Percentiles rank a stretch among this genome's conserved stretches.
Evolutionary conservation across 2,329 filamentous ascomycete genomes (phyloP).

Genomic region (Nothophaeocryptopus gaeumannii): DNA sequence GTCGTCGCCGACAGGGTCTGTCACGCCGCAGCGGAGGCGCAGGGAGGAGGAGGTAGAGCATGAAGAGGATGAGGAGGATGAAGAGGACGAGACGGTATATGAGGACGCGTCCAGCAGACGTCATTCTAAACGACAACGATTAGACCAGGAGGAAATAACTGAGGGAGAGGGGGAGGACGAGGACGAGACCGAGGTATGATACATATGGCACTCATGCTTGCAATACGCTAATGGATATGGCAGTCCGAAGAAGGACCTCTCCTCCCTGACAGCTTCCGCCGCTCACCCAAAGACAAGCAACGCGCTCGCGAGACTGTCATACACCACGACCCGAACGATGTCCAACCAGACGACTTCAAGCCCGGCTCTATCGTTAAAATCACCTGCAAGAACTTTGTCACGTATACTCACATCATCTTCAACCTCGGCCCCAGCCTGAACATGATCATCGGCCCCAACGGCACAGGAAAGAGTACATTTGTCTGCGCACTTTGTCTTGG

Average conservation of each 20-base stretch:
- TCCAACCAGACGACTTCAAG: conserved; percentile 42
- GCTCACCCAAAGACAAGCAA: conserved; percentile 28
- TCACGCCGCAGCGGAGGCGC: conserved; percentile 19
- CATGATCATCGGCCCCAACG: conserved; percentile 99
- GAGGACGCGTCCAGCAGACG: conserved; percentile 4
- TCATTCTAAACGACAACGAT: conserved; percentile 14
- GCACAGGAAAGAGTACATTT: conserved; percentile 94
- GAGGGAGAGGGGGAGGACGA: conserved; percentile 5
- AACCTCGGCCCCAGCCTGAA: conserved; percentile 88
- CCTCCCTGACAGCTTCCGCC: conserved; percentile 36
- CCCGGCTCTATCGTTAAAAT: conserved; percentile 88
- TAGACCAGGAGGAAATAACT: conserved; percentile 11
- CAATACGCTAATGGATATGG: no score
- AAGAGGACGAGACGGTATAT: conserved; percentile 4
- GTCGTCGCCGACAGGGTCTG: conserved; percentile 4
- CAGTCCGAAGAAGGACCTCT: conserved; percentile 23
- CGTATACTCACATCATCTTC: conserved; percentile 89
- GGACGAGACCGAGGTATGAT: conserved; percentile 16
- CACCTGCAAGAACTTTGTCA: conserved; percentile 84
- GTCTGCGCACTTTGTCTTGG: conserved; percentile 96
- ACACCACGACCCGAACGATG: background rate
- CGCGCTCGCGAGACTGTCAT: conserved; percentile 8
- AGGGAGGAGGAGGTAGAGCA: conserved; percentile 14
- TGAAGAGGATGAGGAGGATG: conserved; percentile 11
- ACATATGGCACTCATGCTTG: no score